These are phyloP conservation scores for Amanita thiersii DNA, from an alignment of 768 basidiomycete genomes.

Conservation along the genomic window DNA sequence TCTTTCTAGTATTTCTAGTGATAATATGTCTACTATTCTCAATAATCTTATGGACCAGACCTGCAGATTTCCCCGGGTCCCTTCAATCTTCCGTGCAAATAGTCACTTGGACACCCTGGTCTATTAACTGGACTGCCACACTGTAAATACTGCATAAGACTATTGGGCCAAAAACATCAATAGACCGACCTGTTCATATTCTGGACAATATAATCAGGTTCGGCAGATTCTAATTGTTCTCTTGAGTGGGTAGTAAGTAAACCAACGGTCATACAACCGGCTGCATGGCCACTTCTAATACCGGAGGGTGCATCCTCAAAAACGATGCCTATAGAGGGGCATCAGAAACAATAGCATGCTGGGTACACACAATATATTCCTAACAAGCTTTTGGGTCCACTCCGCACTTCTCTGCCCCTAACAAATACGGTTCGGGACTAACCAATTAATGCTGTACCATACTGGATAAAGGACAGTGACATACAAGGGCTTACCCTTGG, in stretches of 20 bases:
- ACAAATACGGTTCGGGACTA: slow-evolving; percentile 80
- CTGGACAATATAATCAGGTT: slow-evolving; percentile 61
- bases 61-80: no score
- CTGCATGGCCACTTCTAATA: slow-evolving; percentile 67
- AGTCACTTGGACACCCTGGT: slow-evolving; percentile 1
- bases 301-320: slow-evolving; percentile 91
- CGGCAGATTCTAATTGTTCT: slow-evolving; percentile 54
- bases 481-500: slow-evolving; percentile 72
- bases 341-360: slow-evolving; percentile 1
- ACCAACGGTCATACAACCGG: slow-evolving; percentile 80
- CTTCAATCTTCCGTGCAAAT: neutral
- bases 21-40: no score
- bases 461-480: slow-evolving; percentile 13
- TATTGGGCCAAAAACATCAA: neutral
- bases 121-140: neutral
- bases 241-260: slow-evolving; percentile 74
- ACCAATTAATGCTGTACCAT: no score
- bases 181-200: slow-evolving; percentile 56
- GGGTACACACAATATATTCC: slow-evolving; percentile 14
- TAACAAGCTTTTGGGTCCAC: slow-evolving; percentile 56
- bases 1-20: neutral
- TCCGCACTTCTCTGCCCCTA: slow-evolving; percentile 68
- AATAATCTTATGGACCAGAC: no score
- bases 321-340: slow-evolving; percentile 51
- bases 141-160: neutral